These are phyloP conservation scores for Salvia splendens DNA, from an alignment of 257 asterid genomes.

Conservation along the genomic window DNA sequence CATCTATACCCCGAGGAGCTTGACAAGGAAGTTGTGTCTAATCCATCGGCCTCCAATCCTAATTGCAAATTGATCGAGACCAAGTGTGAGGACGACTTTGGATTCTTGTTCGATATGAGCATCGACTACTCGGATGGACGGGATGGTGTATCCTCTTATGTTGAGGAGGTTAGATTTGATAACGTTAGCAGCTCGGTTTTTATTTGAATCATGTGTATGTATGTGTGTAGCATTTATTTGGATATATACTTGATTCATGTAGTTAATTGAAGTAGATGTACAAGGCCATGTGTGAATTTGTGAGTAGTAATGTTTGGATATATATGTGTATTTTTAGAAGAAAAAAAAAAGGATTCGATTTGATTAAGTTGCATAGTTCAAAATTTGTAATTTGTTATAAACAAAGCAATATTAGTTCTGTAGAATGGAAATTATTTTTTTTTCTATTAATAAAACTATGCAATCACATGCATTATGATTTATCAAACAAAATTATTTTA, in stretches of 20 bases:
- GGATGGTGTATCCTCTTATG: slow-evolving; percentile 17
- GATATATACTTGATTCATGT: neutral
- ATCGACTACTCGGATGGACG: slow-evolving; percentile 25
- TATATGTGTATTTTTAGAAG: neutral
- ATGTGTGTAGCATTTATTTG: neutral
- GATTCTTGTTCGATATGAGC: slow-evolving; percentile 40
- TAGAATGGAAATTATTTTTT: too few species aligned
- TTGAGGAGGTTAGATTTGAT: slow-evolving; percentile 37
- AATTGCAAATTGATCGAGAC: slow-evolving; percentile 16
- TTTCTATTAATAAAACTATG: too few species aligned
- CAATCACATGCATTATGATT: too few species aligned
- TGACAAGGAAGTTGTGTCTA: neutral
- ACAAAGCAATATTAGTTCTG: too few species aligned
- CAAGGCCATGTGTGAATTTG: slow-evolving; percentile 22
- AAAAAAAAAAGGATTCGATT: neutral
- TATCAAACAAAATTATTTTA: too few species aligned
- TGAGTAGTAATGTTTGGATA: neutral
- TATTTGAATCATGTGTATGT: slow-evolving; percentile 25
- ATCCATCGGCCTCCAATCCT: slow-evolving; percentile 25
- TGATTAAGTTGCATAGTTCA: slow-evolving; percentile 26
- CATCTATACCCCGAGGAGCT: slow-evolving; percentile 22
- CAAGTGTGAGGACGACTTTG: slow-evolving; percentile 42
- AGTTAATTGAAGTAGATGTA: neutral
- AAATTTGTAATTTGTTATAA: slow-evolving; percentile 21
- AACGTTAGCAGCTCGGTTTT: slow-evolving; percentile 42